Base-by-base conservation (phyloP, 176 grass and related monocot genomes). In the Panicum miliaceum region DNA sequence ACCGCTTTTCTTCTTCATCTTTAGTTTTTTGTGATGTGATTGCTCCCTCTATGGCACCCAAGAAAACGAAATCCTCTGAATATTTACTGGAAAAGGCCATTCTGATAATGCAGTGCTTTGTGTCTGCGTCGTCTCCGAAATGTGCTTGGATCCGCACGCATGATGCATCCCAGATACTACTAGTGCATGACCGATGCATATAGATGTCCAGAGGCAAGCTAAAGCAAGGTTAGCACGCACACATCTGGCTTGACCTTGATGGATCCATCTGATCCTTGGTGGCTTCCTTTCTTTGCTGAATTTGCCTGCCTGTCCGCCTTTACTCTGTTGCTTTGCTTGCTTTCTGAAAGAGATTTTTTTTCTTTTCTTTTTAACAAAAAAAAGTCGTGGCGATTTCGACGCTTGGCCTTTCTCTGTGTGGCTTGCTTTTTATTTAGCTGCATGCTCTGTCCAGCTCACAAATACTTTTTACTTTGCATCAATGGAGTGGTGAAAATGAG, bases 11-110 rank as follows among this genome's bases (percentile, higher is more conserved):
- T 45, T 70, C 22, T n/a, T n/a, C 5, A 12, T 45, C 68, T 70
- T 70, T 71, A 71, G 41, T 32, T 23, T 71, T 72, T 48, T 48
- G 69, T 72, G 23, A 45, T 25, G 66, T 69, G 66, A 69, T 69
- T 69, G 66, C 37, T 32, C 29, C 29, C 29, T 32, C 29, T 32
- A 32, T 32, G 29, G 29, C 29, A 32, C 29, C 29, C 1, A 32
- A 32, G 29, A 32, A 32, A 32, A 32, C 29, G 29, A 32, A 32
- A 2, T 32, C 29, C 29, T 32, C 29, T 32, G 29, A 32, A 32
- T 32, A 32, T 32, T 2, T 32, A 32, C 29, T 32, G 29, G 29
- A 32, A 32, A 32, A 2, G 29, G 29, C 29, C 29, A 43, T 43
- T 42, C 9, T n/a, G 29, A 51, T 34, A 52, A 19, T 53, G 19